Evolutionary conservation across 768 basidiomycete genomes (phyloP).

Genomic region (Psilocybe cyanescens): DNA sequence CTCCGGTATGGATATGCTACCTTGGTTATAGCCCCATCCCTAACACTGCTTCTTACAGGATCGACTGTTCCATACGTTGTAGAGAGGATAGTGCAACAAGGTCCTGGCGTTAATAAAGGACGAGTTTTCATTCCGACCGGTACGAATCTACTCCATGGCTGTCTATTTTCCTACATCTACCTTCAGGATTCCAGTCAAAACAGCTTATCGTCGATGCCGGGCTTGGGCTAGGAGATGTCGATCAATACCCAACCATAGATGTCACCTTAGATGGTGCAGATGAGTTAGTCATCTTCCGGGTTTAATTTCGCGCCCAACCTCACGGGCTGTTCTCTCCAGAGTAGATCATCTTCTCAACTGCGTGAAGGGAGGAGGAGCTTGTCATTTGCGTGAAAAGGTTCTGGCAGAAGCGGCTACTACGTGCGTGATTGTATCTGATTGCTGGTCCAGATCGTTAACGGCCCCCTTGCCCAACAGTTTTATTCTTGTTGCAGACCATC

Average conservation of each 20-base stretch:
- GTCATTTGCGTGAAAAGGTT: constrained; percentile 96
- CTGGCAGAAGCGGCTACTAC: constrained; percentile 94
- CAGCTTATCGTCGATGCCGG: constrained; percentile 86
- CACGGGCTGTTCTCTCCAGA: constrained; percentile 41
- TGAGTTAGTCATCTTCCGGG: constrained; percentile 60
- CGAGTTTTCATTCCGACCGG: constrained; percentile 93
- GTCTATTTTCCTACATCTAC: neutral
- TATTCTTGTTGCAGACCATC: constrained; percentile 91
- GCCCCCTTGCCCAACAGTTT: constrained; percentile 49
- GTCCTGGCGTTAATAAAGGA: constrained; percentile 69
- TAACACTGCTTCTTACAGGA: constrained; percentile 42
- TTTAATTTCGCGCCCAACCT: neutral
- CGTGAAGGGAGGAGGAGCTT: constrained; percentile 97
- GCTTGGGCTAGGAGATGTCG: constrained; percentile 83
- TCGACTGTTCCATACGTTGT: constrained; percentile 98
- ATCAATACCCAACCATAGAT: constrained; percentile 87
- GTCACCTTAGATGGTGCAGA: constrained; percentile 99
- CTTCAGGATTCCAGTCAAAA: constrained; percentile 89
- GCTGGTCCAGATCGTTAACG: neutral
- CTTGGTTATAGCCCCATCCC: neutral
- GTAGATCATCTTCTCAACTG: constrained; percentile 87
- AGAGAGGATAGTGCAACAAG: constrained; percentile 89
- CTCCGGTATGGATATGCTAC: constrained; percentile 56
- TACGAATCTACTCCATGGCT: constrained; percentile 28
- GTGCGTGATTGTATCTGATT: constrained; percentile 41